Conservation (phyloP, 2,329 filamentous ascomycete genomes). For the Hymenoscyphus linearis region DNA sequence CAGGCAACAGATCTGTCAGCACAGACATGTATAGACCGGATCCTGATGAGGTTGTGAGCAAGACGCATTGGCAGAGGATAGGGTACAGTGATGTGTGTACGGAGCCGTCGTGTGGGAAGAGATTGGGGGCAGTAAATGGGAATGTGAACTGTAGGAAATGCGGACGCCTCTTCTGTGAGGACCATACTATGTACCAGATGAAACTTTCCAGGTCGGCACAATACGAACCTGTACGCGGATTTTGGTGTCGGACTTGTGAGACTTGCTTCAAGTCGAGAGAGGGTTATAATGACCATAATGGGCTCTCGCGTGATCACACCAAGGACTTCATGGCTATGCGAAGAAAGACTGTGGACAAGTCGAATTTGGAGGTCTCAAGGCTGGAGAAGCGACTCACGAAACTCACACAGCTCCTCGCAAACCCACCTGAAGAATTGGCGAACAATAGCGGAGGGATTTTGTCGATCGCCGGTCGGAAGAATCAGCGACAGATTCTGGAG, state of each 20-base stretch:
- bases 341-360: constrained; percentile 73
- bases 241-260: constrained; percentile 94
- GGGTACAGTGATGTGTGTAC: constrained; percentile 74
- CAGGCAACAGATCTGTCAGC: constrained; percentile 33
- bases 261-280: constrained; percentile 98
- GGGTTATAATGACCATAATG: constrained; percentile 87
- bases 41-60: constrained; percentile 84
- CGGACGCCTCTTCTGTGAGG: constrained; percentile 89
- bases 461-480: constrained; percentile 61
- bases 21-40: constrained; percentile 43
- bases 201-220: constrained; percentile 84
- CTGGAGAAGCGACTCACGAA: constrained; percentile 90
- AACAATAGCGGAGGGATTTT: constrained; percentile 45
- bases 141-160: constrained; percentile 92
- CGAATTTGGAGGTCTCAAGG: constrained; percentile 80
- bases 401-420: constrained; percentile 76
- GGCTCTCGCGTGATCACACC: constrained; percentile 66
- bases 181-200: constrained; percentile 99
- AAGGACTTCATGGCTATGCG: constrained; percentile 65
- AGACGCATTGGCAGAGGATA: constrained; percentile 80
- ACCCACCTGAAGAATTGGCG: constrained; percentile 62
- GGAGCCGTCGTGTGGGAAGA: constrained; percentile 79
- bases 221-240: constrained; percentile 83
- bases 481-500: constrained; percentile 73
- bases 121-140: constrained; percentile 72